Evolutionary conservation across 2,329 filamentous ascomycete species (phyloP), one percentile per base, ranked within the genome.

Genomic region (Fusarium nodosum): DNA sequence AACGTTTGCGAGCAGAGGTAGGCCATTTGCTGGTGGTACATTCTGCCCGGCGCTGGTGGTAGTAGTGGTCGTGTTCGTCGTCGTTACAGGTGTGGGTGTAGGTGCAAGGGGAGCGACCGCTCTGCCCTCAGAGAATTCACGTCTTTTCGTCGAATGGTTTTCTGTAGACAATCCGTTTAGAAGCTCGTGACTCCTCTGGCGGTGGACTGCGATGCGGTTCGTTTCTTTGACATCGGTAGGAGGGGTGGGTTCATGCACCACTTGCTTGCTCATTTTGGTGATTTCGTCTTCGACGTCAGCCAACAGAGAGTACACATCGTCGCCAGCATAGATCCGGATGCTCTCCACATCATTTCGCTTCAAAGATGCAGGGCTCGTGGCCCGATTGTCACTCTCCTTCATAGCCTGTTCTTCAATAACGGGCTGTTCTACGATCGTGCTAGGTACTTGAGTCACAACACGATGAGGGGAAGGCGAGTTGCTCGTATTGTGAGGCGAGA

Each of bases 291-390:
- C 89, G 16, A 92, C 90, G 68, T 92, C 90, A 2, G 87, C 88
- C 41, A 92, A 81, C 3, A 92, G 82, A 3, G 87, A 85, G 68
- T 89, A 91, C 11, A 93, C 86, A 47, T 91, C 89, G 62, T 87
- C 86, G 61, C 89, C 89, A 24, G 88, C 89, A 68, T 91, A 92
- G 69, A 92, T 85, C 24, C 87, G 86, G 63, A 91, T 91, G 75
- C 88, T 91, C 76, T 91, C 87, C 38, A 88, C 83, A 24, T 84
- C 83, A 15, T 78, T 74, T 44, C 84, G 79, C 33, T 72, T 78
- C 30, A 73, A 36, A 41, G 74, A 75, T 33, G 64, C 60, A 11
- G 68, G 59, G 56, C 64, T 68, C n/a, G 68, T 60, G 22, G 63
- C 66, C 31, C 75, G 73, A 39, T 79, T 74, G n/a, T 72, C 73